Evolutionary conservation across 371 early-diverging fungal species (phyloP), one percentile per base, ranked within the genome.

Genomic region (Syncephalastrum sp.): DNA sequence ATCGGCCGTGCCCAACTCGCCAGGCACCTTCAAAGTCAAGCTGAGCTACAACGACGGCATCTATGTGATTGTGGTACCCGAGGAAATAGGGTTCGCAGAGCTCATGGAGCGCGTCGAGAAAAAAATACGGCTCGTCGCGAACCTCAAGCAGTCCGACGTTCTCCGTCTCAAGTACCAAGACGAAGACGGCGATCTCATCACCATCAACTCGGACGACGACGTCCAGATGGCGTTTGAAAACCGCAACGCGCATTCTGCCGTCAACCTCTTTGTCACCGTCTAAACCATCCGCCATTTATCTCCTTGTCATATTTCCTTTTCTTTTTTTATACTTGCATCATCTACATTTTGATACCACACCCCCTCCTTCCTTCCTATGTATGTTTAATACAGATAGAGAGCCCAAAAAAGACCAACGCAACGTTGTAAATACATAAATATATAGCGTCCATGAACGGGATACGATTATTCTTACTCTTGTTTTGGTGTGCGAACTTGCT

Each of bases 181-280:
- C 65, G 95, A 95, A 68, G 96, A 95, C 59, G 90, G 92, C 49
- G 95, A 96, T 62, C 81, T 85, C 59, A 86, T 95, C 23, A 86
- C 84, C 27, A 85, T 96, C 61, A 86, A 87, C 57, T 86, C 85
- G 14, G 90, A 95, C 60, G 95, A 93, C 44, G 97, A 96, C 63
- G 87, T 96, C 21, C 86, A 82, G 49, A 74, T 95, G 86, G 95
- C 95, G 3, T 91, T 95, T 74, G 94, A 93, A 69, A 81, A 43
- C n/a, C 23, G 63, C 10, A 75, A 63, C 57, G 60, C 70, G 52
- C 66, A 63, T 45, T 33, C 72, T 3, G 72, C 68, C 59, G 64
- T 75, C 54, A 66, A 61, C 19, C 38, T 69, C 7, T 46, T 46
- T 46, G 17, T 46, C 29, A 38, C 53, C 38, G 16, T n/a, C 53